phyloP scores from a whole-genome alignment of 2,329 filamentous ascomycete species.

The Byssochlamys sp. region DNA sequence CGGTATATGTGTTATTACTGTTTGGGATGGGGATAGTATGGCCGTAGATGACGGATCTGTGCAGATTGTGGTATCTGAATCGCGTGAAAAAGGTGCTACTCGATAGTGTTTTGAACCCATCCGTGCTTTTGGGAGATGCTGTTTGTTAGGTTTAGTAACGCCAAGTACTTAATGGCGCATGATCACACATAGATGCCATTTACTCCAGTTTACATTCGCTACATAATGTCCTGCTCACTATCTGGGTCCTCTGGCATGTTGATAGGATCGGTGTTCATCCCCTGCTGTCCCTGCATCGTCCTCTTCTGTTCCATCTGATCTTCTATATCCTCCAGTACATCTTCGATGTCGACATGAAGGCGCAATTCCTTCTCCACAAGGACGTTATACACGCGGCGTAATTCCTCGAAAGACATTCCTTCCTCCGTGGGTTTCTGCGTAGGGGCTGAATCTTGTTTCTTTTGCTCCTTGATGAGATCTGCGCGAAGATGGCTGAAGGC shows the following conservation, averaged over 20 bases:
- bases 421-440: background rate
- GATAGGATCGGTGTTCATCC: slow-evolving; percentile 9
- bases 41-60: too few species aligned
- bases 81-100: too few species aligned
- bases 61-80: too few species aligned
- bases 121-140: too few species aligned
- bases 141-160: too few species aligned
- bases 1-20: too few species aligned
- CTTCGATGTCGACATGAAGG: slow-evolving; percentile 47
- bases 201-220: slow-evolving; percentile 7
- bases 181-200: background rate
- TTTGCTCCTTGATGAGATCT: slow-evolving; percentile 7
- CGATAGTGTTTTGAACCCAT: too few species aligned
- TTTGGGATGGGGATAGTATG: too few species aligned
- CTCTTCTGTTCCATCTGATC: slow-evolving; percentile 9
- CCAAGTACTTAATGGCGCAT: background rate
- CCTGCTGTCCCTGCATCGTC: background rate
- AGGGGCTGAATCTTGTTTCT: background rate
- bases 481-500: slow-evolving; percentile 42
- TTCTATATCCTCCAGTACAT: slow-evolving; percentile 27
- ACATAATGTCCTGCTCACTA: slow-evolving; percentile 14
- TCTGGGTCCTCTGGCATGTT: slow-evolving; percentile 22
- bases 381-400: slow-evolving; percentile 46
- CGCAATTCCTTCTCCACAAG: slow-evolving; percentile 54
- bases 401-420: slow-evolving; percentile 38